A percentile compares a stretch with the other conserved stretches of the same genome.
Evolutionary conservation across 1,139 yeast genomes (phyloP).

Genomic region (Suhomyces coccinellae): DNA sequence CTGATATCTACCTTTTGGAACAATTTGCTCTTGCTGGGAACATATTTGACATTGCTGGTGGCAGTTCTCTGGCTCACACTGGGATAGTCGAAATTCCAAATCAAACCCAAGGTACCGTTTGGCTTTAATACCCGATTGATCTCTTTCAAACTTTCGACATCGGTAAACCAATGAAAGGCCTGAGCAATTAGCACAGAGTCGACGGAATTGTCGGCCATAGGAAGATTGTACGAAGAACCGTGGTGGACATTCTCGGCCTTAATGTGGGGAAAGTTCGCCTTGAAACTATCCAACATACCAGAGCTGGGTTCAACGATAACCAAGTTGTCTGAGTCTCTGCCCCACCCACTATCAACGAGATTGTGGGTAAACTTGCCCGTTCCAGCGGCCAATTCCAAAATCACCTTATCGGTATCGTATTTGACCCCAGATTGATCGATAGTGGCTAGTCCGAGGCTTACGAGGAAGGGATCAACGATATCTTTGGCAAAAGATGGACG

Average conservation of each 20-base stretch:
- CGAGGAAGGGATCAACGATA: slow-evolving; percentile 50
- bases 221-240: slow-evolving; percentile 53
- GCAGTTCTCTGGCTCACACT: slow-evolving; percentile 11
- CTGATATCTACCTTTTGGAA: slow-evolving; percentile 8
- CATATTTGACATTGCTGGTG: slow-evolving; percentile 8
- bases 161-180: slow-evolving; percentile 71
- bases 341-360: slow-evolving; percentile 45
- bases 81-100: slow-evolving; percentile 62
- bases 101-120: slow-evolving; percentile 50
- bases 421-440: slow-evolving; percentile 6
- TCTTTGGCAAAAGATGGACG: slow-evolving; percentile 55
- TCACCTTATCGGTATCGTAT: slow-evolving; percentile 25
- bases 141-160: slow-evolving; percentile 49
- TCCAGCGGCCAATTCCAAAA: slow-evolving; percentile 63
- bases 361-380: slow-evolving; percentile 64
- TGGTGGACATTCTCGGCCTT: slow-evolving; percentile 23
- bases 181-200: slow-evolving; percentile 64
- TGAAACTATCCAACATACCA: slow-evolving; percentile 58
- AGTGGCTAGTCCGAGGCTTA: slow-evolving; percentile 33
- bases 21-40: slow-evolving; percentile 13
- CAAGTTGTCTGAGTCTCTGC: slow-evolving; percentile 26
- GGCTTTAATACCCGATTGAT: slow-evolving; percentile 52
- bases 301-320: slow-evolving; percentile 57
- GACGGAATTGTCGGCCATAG: slow-evolving; percentile 43
- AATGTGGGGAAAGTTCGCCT: slow-evolving; percentile 48